These are phyloP conservation scores for Aureobasidium sp. DNA, from an alignment of 2,329 filamentous ascomycete species.

Conservation along the genomic window DNA sequence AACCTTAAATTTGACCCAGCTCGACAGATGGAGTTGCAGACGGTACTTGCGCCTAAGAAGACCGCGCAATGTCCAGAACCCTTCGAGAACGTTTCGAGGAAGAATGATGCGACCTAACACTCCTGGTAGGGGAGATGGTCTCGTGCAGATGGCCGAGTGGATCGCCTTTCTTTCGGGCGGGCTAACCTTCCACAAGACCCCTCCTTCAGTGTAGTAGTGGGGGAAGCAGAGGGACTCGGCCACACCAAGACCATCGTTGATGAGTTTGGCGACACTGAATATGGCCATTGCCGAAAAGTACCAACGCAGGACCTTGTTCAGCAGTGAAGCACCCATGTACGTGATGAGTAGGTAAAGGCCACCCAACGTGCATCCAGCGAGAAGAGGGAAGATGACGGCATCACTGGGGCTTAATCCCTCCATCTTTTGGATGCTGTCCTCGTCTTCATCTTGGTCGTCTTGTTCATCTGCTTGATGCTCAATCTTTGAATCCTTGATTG, in stretches of 20 bases:
- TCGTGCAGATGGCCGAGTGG: slow-evolving; percentile 13
- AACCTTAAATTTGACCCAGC: slow-evolving; percentile 36
- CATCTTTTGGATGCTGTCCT: slow-evolving; percentile 49
- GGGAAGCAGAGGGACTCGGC: slow-evolving; percentile 64
- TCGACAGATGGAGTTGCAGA: slow-evolving; percentile 41
- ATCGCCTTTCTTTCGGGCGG: slow-evolving; percentile 9
- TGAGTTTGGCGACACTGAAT: slow-evolving; percentile 64
- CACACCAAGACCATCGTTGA: slow-evolving; percentile 63
- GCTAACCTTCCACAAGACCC: slow-evolving; percentile 39
- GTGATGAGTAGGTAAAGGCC: slow-evolving; percentile 83
- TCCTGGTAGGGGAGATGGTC: slow-evolving; percentile 45
- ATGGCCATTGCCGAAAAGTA: slow-evolving; percentile 78
- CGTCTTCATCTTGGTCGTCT: slow-evolving; percentile 48
- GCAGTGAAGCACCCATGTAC: slow-evolving; percentile 70
- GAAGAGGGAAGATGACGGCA: slow-evolving; percentile 73
- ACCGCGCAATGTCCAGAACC: slow-evolving; percentile 41
- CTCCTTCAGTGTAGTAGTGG: slow-evolving; percentile 51
- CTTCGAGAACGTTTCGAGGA: slow-evolving; percentile 29
- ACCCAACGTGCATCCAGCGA: slow-evolving; percentile 63
- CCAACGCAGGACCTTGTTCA: slow-evolving; percentile 74
- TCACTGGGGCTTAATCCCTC: slow-evolving; percentile 67
- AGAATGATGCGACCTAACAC: slow-evolving; percentile 41
- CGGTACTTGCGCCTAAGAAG: slow-evolving; percentile 43
- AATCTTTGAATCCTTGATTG: slow-evolving; percentile 35
- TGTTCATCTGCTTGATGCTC: slow-evolving; percentile 36